These are phyloP conservation scores for Amniculicola lignicola DNA, from an alignment of 495 filamentous ascomycete species.

Conservation along the genomic window DNA sequence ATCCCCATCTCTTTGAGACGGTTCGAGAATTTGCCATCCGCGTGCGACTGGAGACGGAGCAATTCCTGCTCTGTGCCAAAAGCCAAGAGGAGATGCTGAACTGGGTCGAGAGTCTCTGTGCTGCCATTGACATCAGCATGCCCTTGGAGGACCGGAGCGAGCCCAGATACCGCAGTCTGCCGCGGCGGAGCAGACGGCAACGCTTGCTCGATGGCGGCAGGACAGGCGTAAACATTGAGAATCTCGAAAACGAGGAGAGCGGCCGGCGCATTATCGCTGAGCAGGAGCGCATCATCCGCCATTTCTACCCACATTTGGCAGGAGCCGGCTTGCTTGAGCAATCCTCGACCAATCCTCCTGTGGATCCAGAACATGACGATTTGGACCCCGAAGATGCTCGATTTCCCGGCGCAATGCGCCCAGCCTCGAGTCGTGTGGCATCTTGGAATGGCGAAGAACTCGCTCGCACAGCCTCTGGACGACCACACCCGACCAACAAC, in stretches of 20 bases:
- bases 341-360: background rate
- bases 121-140: conserved; percentile 52
- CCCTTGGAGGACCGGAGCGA: conserved; percentile 55
- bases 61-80: conserved; percentile 58
- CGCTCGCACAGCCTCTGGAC: conserved; percentile 1
- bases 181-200: conserved; percentile 36
- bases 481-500: conserved; percentile 20
- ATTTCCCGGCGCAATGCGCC: conserved; percentile 18
- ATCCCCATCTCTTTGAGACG: conserved; percentile 38
- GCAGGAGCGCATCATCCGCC: conserved; percentile 33
- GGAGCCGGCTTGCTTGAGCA: background rate
- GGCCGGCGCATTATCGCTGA: conserved; percentile 30
- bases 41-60: conserved; percentile 61
- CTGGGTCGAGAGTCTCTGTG: conserved; percentile 54
- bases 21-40: conserved; percentile 56
- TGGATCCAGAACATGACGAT: conserved; percentile 32
- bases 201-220: conserved; percentile 20
- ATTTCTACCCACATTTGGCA: conserved; percentile 31
- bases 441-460: conserved; percentile 2
- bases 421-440: background rate
- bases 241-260: conserved; percentile 5
- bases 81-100: conserved; percentile 53
- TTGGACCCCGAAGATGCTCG: conserved; percentile 33
- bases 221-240: conserved; percentile 8
- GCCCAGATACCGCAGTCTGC: conserved; percentile 53